Evolutionary conservation across 2,329 filamentous ascomycete species (phyloP).

Genomic region (Sclerotinia trifoliorum): DNA sequence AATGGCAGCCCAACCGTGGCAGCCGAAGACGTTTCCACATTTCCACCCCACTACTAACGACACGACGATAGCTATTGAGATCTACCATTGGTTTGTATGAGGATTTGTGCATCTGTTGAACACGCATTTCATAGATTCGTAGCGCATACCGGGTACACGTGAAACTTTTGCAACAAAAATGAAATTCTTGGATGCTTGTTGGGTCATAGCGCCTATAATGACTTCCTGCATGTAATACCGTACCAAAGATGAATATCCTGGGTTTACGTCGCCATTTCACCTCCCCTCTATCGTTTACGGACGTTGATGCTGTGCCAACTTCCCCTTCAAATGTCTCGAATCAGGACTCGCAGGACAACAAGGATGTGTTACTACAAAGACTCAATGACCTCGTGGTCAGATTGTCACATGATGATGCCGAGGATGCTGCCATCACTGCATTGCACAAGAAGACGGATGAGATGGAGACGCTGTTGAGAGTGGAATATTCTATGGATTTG

Average conservation of each 20-base stretch:
- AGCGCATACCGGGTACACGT: slow-evolving; percentile 6
- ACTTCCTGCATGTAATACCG: slow-evolving; percentile 18
- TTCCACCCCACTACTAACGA: slow-evolving; percentile 11
- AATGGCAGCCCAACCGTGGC: too few relatives aligned
- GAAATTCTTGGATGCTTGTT: slow-evolving; percentile 13
- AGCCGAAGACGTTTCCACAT: not conserved
- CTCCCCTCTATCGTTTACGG: slow-evolving; percentile 25
- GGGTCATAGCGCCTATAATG: slow-evolving; percentile 14
- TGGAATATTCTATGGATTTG: slow-evolving; percentile 24
- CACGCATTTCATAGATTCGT: not conserved
- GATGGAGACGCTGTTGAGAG: slow-evolving; percentile 40
- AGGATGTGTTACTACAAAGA: slow-evolving; percentile 39
- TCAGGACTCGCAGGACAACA: slow-evolving; percentile 37
- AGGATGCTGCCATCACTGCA: slow-evolving; percentile 36
- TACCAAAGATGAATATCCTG: slow-evolving; percentile 18
- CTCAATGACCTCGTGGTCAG: slow-evolving; percentile 40
- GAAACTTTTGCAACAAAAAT: slow-evolving; percentile 17
- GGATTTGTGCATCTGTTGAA: slow-evolving; percentile 12
- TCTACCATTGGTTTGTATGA: slow-evolving; percentile 17
- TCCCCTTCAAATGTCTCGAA: slow-evolving; percentile 8
- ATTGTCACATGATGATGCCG: slow-evolving; percentile 36
- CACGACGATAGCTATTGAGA: slow-evolving; percentile 8
- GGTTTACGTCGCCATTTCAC: slow-evolving; percentile 34
- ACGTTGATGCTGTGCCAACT: slow-evolving; percentile 5
- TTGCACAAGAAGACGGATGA: slow-evolving; percentile 43